Base-by-base conservation (phyloP, 768 basidiomycete genomes). In the Mrakia hoshinonis region DNA sequence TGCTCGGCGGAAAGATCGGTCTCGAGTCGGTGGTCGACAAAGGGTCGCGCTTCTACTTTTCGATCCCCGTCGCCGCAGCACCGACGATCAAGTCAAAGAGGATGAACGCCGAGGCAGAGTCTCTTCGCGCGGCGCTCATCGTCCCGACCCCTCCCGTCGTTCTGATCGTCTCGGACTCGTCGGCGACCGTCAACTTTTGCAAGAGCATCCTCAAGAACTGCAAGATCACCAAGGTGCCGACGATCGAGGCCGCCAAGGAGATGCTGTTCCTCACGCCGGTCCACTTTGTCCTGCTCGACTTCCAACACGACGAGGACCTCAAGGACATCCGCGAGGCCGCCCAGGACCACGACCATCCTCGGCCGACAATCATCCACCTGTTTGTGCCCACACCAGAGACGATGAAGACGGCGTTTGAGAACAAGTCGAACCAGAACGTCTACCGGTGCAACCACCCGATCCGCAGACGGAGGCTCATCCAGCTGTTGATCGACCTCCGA, bases 31-130 rank as follows among this genome's bases (percentile, higher is more conserved):
- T 87, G 73, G 80, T 86, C 13, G 84, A 84, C 66, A 80, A 83
- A 58, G 88, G 89, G 3, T 88, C 87, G 3, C 83, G 81, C 11
- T 90, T 90, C 76, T 88, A 86, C 86, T 90, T 89, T 77, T 87
- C 85, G 0, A 84, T 90, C 49, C 88, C 88, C 0, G 85, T 87
- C 31, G 86, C 84, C 11, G 34, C 26, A 74, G 31, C 58, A 18
- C 5, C 15, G 58, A 39, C 58, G 18, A 20, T 7, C 9, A 36
- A 61, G 13, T 61, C 58, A 1, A 38, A 36, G 3, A 10, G 18
- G 58, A 36, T 61, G 58, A 38, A 61, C 58, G 58, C 31, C 31
- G 58, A 61, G 36, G 58, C 58, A 9, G 58, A 31, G 34, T 22
- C 58, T 5, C 58, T 61, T 20, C 7, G 4, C 58, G 9, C 34